Conservation (phyloP, 2,329 filamentous ascomycete genomes). For the Hymenoscyphus linearis region DNA sequence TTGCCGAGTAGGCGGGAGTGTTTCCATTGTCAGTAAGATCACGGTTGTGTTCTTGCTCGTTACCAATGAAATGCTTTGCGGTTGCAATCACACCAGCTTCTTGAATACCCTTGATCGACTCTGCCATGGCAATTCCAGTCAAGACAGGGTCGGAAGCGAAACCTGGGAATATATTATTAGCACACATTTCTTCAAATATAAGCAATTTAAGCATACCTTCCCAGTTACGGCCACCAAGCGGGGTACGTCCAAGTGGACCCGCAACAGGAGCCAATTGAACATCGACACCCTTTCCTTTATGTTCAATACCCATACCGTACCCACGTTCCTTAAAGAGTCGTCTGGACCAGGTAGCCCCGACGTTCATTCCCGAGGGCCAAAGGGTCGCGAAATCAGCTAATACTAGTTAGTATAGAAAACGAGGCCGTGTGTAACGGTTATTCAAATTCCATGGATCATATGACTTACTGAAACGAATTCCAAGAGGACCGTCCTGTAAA, state of each 20-base stretch:
- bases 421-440: background rate
- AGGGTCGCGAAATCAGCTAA: conserved; percentile 60
- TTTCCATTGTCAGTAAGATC: conserved; percentile 39
- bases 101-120: conserved; percentile 76
- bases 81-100: conserved; percentile 76
- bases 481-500: conserved; percentile 31
- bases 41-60: conserved; percentile 60
- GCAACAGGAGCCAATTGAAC: conserved; percentile 69
- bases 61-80: conserved; percentile 64
- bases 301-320: conserved; percentile 64
- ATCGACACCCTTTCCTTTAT: conserved; percentile 67
- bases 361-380: conserved; percentile 73
- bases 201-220: conserved; percentile 38
- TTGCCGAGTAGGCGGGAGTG: conserved; percentile 57
- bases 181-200: background rate
- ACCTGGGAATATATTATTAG: conserved; percentile 21
- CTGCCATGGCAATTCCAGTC: conserved; percentile 64
- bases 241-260: conserved; percentile 63
- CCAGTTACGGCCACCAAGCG: conserved; percentile 65
- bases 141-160: conserved; percentile 71
- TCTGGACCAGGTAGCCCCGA: conserved; percentile 71
- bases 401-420: background rate
- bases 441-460: background rate
- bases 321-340: conserved; percentile 63
- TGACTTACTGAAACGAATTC: conserved; percentile 37